These are phyloP conservation scores for Ogataea philodendri DNA, from an alignment of 805 yeast species.

Conservation along the genomic window DNA sequence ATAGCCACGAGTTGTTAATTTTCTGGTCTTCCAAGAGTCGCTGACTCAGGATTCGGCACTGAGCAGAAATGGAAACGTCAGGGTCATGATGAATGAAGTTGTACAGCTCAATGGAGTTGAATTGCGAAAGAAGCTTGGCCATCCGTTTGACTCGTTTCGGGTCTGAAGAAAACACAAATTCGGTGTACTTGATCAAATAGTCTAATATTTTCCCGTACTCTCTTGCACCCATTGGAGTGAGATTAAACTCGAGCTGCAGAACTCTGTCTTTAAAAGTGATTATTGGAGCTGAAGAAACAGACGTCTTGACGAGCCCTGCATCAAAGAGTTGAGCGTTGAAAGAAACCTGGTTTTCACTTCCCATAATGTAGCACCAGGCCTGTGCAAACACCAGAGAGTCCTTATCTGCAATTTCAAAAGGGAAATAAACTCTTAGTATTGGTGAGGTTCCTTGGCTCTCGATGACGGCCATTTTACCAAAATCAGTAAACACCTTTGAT, in stretches of 20 bases:
- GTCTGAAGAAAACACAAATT: slow-evolving; percentile 15
- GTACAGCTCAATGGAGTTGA: slow-evolving; percentile 44
- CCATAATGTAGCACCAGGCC: slow-evolving; percentile 58
- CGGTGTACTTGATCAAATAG: slow-evolving; percentile 35
- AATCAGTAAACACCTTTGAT: slow-evolving; percentile 25
- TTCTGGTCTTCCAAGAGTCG: slow-evolving; percentile 39
- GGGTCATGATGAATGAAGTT: slow-evolving; percentile 44
- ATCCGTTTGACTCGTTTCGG: slow-evolving; percentile 26
- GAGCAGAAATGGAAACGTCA: slow-evolving; percentile 43
- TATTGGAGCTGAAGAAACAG: slow-evolving; percentile 38
- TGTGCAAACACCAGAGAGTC: slow-evolving; percentile 34
- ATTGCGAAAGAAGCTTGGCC: slow-evolving; percentile 45
- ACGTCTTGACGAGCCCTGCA: slow-evolving; percentile 36
- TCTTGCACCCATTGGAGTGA: slow-evolving; percentile 47
- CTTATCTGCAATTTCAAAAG: slow-evolving; percentile 16
- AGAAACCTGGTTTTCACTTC: slow-evolving; percentile 58
- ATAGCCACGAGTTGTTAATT: slow-evolving; percentile 37
- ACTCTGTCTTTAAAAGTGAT: slow-evolving; percentile 19
- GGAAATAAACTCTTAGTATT: slow-evolving; percentile 44
- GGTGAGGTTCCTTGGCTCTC: slow-evolving; percentile 33
- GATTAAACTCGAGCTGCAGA: slow-evolving; percentile 48
- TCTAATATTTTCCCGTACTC: slow-evolving; percentile 36
- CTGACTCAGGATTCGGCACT: slow-evolving; percentile 42
- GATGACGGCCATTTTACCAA: slow-evolving; percentile 38
- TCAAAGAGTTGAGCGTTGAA: slow-evolving; percentile 41